Evolutionary conservation across 78 protist genomes (phyloP).

Genomic region (Cavenderia fasciculata): DNA sequence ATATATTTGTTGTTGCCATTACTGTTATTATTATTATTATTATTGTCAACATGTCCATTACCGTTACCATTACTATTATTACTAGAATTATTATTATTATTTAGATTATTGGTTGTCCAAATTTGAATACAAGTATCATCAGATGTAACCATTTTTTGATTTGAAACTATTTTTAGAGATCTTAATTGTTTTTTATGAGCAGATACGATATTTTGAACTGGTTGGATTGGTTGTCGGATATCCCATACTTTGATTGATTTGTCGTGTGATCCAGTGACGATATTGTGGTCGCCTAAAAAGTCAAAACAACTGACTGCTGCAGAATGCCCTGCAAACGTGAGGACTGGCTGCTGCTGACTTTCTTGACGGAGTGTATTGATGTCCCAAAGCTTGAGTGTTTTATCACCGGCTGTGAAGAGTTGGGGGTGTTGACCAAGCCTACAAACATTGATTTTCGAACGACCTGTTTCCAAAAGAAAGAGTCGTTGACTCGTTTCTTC

Average conservation of each 20-base stretch:
- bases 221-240: neutral
- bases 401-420: constrained; percentile 1
- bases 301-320: constrained; percentile 47
- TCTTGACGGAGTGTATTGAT: too few species aligned
- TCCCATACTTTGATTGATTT: constrained; percentile 44
- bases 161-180: neutral
- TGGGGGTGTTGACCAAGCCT: neutral
- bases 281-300: neutral
- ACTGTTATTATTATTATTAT: neutral
- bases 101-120: neutral
- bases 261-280: constrained; percentile 42
- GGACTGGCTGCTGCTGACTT: neutral
- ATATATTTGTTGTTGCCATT: neutral
- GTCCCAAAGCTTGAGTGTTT: constrained; percentile 57
- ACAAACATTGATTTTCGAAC: constrained; percentile 18
- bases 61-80: neutral
- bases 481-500: neutral
- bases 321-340: neutral
- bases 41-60: neutral
- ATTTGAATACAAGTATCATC: neutral
- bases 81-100: neutral
- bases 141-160: neutral
- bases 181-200: neutral
- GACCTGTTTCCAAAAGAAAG: neutral
- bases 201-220: neutral